Evolutionary conservation across 495 filamentous ascomycete species (phyloP), one percentile per base, ranked within the genome.

Genomic region (Neurospora sp.): DNA sequence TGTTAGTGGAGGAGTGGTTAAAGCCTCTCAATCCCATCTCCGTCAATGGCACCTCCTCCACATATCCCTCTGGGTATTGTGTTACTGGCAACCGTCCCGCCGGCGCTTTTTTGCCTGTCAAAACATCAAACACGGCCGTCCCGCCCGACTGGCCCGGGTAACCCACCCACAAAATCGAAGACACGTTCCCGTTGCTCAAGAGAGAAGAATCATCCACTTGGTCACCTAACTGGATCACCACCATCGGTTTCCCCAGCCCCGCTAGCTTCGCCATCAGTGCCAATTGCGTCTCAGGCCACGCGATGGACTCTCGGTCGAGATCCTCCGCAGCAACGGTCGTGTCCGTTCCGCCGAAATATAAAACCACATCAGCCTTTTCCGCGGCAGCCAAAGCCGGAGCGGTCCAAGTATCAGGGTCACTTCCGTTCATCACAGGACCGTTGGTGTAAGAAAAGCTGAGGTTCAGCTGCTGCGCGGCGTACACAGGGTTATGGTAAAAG

Each of bases 31-130:
- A 74, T 27, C 74, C 76, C 82, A 85, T 85, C 20, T 83, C 74
- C 7, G 81, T 81, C 77, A 83, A 80, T 18, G 73, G 74, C 7
- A 83, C 78, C 61, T 81, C 74, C 44, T 80, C 75, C 22, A 78
- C 78, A 71, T 84, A 84, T 35, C 76, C 76, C 0, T 72, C 73
- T 6, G 83, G 82, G 61, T 84, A 84, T 73, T 84, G 81, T 9
- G 87, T 90, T 38, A 89, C 89, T 0, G 88, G 88, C 2, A 91
- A 78, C 27, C 89, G 85, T 35, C 85, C 89, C 22, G 86, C 87
- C 0, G 87, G 87, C 27, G 85, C 84, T 10, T 78, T 80, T 6
- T 78, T 80, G 11, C 88, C 88, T 27, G 83, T 86, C 11, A 89
- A 22, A 1, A 89, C 75, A 68, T 87, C 82, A 2, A 84, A 78